phyloP scores from a whole-genome alignment of 192 early-diverging fungal genomes.

The Powellomyces hirtus region DNA sequence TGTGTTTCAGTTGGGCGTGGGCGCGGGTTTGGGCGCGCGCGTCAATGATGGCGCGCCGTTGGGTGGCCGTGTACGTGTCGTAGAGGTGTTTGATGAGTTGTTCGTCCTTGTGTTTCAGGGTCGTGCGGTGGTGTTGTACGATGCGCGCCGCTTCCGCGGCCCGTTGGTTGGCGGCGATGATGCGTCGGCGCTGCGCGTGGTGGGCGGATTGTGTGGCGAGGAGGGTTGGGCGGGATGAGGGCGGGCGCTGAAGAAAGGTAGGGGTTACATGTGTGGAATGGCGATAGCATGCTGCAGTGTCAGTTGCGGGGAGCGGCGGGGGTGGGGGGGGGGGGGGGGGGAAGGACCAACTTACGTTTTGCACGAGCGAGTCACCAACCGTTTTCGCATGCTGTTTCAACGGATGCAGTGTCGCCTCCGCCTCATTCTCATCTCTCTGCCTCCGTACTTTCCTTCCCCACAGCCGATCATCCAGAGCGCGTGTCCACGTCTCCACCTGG shows the following conservation, averaged over 20 bases:
- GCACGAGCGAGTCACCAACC: background rate
- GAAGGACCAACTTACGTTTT: no score
- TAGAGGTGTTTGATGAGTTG: slow-evolving; percentile 6
- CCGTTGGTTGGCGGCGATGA: background rate
- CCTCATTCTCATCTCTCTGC: background rate
- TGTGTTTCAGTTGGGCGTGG: background rate
- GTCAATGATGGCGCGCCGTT: slow-evolving; percentile 22
- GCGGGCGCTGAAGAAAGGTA: background rate
- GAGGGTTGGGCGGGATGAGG: background rate
- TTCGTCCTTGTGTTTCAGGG: background rate
- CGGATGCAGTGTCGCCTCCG: background rate
- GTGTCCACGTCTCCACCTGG: slow-evolving; percentile 1
- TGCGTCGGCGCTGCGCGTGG: slow-evolving; percentile 8
- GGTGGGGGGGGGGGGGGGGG: no score
- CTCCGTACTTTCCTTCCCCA: slow-evolving; percentile 14
- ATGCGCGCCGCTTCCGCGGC: background rate
- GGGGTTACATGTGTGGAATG: background rate
- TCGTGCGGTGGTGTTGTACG: background rate
- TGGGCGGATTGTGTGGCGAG: background rate
- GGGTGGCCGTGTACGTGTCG: background rate
- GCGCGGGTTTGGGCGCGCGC: slow-evolving; percentile 3
- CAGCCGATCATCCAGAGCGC: slow-evolving; percentile 21
- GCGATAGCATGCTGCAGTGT: background rate
- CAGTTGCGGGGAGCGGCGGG: no score
- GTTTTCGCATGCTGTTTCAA: background rate